Conservation (phyloP, 345 rosid species). For the Erysimum cheiranthoides region DNA sequence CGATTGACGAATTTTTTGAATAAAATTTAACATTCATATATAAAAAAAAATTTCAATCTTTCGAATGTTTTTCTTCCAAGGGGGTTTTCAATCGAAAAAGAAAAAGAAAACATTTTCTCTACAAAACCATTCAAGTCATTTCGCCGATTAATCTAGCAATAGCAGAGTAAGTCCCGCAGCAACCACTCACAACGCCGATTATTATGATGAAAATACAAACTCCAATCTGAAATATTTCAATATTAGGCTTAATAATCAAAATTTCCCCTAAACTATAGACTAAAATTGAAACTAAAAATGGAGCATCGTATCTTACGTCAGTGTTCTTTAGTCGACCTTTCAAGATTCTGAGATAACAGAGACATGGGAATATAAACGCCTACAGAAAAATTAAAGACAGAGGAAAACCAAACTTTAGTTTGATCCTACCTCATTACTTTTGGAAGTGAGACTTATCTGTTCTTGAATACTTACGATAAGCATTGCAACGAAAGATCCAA, state of each 20-base stretch:
- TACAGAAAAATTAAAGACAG: neutral
- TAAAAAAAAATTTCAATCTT: too few species aligned
- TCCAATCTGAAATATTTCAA: slow-evolving; percentile 49
- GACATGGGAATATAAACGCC: slow-evolving; percentile 72
- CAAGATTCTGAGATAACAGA: slow-evolving; percentile 61
- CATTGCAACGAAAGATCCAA: slow-evolving; percentile 75
- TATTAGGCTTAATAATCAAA: too few species aligned
- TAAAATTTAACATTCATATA: too few species aligned
- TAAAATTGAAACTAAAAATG: slow-evolving; percentile 7
- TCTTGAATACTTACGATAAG: slow-evolving; percentile 54
- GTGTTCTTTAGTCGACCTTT: slow-evolving; percentile 41
- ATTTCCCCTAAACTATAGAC: too few species aligned
- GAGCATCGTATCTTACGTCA: slow-evolving; percentile 29
- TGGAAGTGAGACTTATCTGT: neutral
- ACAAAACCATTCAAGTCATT: slow-evolving; percentile 34
- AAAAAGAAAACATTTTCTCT: neutral
- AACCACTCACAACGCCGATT: slow-evolving; percentile 53
- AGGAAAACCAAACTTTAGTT: too few species aligned
- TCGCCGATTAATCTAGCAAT: slow-evolving; percentile 51
- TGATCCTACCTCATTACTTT: neutral
- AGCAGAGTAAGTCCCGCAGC: slow-evolving; percentile 66
- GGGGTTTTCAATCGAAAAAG: too few species aligned
- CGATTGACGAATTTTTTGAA: too few species aligned
- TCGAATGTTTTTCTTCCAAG: too few species aligned
- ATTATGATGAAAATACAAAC: slow-evolving; percentile 50